These are phyloP conservation scores for Colletotrichum viniferum DNA, from an alignment of 2,329 filamentous ascomycete genomes.

Conservation along the genomic window DNA sequence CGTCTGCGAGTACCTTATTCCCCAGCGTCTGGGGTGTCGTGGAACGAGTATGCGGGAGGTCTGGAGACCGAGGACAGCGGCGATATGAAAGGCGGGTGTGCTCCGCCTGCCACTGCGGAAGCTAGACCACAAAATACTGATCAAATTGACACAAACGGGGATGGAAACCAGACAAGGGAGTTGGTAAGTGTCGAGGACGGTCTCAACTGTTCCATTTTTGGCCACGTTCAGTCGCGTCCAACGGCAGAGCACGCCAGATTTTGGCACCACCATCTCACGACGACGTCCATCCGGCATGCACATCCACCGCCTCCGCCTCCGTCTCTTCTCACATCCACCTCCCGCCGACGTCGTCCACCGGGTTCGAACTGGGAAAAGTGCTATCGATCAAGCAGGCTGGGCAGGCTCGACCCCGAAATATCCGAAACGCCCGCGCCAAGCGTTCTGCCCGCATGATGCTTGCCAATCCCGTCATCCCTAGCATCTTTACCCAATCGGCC, in stretches of 20 bases:
- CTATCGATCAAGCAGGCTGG: not conserved
- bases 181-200: not conserved
- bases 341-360: not conserved
- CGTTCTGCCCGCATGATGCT: conserved; percentile 16
- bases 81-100: not conserved
- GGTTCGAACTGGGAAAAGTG: not conserved
- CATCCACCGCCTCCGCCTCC: not conserved
- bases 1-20: not conserved
- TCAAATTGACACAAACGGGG: not conserved
- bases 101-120: not conserved
- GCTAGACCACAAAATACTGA: not conserved
- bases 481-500: conserved; percentile 8
- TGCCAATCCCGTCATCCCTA: conserved; percentile 15
- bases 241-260: not conserved
- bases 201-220: not conserved
- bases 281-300: not conserved
- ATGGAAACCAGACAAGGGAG: not conserved
- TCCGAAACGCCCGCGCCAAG: conserved; percentile 21
- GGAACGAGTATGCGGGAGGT: not conserved
- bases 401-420: not conserved
- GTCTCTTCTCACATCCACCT: not conserved
- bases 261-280: conserved; percentile 20
- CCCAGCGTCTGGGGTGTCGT: not conserved
- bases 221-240: not conserved
- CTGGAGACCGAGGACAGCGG: not conserved